phyloP scores from a whole-genome alignment of 192 early-diverging fungal genomes.

The Helicostylum pulchrum region DNA sequence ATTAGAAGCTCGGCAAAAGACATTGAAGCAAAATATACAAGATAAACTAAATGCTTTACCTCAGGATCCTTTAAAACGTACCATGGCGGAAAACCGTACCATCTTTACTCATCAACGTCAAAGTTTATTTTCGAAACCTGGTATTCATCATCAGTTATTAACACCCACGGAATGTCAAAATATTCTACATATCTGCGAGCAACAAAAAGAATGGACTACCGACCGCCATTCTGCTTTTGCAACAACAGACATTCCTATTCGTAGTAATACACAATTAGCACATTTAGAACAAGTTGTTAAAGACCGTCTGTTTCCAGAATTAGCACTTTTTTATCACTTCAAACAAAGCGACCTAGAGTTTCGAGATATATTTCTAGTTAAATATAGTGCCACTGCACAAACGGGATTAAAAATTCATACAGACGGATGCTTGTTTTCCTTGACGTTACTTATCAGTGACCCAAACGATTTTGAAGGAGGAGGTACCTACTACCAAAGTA shows the following conservation, averaged over 20 bases:
- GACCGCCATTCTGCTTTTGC: conserved; percentile 52
- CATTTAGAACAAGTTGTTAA: conserved; percentile 27
- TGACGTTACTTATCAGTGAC: conserved; percentile 49
- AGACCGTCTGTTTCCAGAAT: conserved; percentile 23
- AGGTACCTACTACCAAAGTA: conserved; percentile 43
- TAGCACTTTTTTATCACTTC: conserved; percentile 34
- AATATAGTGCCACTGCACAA: conserved; percentile 45
- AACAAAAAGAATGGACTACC: conserved; percentile 33
- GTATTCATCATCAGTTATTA: background rate
- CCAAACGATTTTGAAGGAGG: conserved; percentile 49
- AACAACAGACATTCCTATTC: conserved; percentile 46
- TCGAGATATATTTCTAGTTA: conserved; percentile 47
- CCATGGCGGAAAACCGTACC: conserved; percentile 3
- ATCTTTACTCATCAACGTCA: conserved; percentile 24
- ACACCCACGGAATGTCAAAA: conserved; percentile 19
- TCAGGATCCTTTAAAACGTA: conserved; percentile 21
- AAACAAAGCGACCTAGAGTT: conserved; percentile 33
- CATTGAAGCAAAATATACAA: background rate
- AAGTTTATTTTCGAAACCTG: background rate
- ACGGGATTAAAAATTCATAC: conserved; percentile 42
- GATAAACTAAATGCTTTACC: conserved; percentile 17
- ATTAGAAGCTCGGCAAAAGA: conserved; percentile 5
- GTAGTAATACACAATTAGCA: conserved; percentile 13
- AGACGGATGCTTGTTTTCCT: conserved; percentile 53
- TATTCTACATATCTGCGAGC: conserved; percentile 24